Percentiles rank a stretch among this genome's conserved stretches.
Evolutionary conservation across 345 rosid genomes (phyloP).

Genomic region (Balakata baccata): DNA sequence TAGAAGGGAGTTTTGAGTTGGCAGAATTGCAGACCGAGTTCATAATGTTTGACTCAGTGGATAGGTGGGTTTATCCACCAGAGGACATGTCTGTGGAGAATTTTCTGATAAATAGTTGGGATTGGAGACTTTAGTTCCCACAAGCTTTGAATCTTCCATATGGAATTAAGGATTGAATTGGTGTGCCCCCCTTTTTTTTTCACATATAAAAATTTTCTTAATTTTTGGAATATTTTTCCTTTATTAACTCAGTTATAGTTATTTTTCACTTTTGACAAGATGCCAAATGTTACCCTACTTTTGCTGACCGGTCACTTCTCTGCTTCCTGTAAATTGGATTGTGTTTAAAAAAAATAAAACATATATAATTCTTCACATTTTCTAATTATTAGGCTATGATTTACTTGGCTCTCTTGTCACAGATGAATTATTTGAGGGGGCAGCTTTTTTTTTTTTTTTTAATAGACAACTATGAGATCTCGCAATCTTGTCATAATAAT

Average conservation of each 20-base stretch:
- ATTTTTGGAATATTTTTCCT: not conserved
- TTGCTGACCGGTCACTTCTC: no score
- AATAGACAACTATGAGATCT: conserved; percentile 2
- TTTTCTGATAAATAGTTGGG: conserved; percentile 14
- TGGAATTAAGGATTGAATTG: conserved; percentile 3
- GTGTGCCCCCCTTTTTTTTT: no score
- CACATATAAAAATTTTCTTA: no score
- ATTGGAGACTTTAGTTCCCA: conserved; percentile 18
- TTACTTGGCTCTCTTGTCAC: not conserved
- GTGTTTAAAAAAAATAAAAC: no score
- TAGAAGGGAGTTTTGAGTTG: conserved; percentile 25
- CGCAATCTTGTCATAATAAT: conserved; percentile 12
- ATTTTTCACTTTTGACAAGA: no score
- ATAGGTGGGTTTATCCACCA: conserved; percentile 21
- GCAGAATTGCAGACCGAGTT: conserved; percentile 9
- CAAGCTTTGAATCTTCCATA: conserved; percentile 11
- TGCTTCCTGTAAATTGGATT: no score
- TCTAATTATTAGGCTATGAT: not conserved
- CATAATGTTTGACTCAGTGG: conserved; percentile 19
- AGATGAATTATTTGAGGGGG: not conserved
- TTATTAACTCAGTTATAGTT: not conserved
- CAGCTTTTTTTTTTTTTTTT: no score
- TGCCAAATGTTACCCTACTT: no score
- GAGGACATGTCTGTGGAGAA: not conserved
- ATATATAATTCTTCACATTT: no score